Base-by-base conservation (phyloP, 129 eudicot species). In the Sambucus nigra region DNA sequence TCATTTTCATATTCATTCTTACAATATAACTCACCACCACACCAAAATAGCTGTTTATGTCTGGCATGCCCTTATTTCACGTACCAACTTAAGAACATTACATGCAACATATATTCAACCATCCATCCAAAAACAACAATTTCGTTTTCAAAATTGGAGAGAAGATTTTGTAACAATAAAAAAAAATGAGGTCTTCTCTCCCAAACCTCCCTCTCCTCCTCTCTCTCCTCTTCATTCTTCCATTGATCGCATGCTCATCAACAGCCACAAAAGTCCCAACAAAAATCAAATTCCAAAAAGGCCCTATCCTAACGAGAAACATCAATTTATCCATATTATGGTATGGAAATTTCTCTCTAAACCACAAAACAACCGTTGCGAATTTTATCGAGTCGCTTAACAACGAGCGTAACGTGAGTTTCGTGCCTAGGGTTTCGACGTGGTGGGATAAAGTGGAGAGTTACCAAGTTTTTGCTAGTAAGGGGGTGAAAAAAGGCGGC, bases 381-480 rank as follows among this genome's bases (percentile, higher is more conserved):
- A 53, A 11, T 1, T 53, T 53, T 28, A 18, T 53, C 9, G 59
- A 31, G 5, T 53, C 59, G 1, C 9, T 29, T 15, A 53, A 31
- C 59, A 53, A 27, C 17, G 59, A 29, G 7, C 25, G 44, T 0
- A 10, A 31, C 11, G 44, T 53, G 25, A 53, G 3, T 25, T 53
- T 53, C 3, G 42, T 27, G 44, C 59, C 59, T 28, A 17, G 44
- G 13, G 59, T 53, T 15, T 19, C 41, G 17, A n/a, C 7, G 12
- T 53, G 59, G 59, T 53, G 42, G 59, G 3, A 53, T 16, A 28
- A 29, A 42, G 44, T 53, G 24, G 59, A 53, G 41, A 53, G 59
- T 15, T 53, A 53, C 24, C 59, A 51, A 21, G 25, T 53, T 19
- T 11, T 11, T 0, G 38, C 38, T 11, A 29, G 31, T 3, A 53